phyloP scores from a whole-genome alignment of 805 yeast species.

The Monosporozyma unispora region DNA sequence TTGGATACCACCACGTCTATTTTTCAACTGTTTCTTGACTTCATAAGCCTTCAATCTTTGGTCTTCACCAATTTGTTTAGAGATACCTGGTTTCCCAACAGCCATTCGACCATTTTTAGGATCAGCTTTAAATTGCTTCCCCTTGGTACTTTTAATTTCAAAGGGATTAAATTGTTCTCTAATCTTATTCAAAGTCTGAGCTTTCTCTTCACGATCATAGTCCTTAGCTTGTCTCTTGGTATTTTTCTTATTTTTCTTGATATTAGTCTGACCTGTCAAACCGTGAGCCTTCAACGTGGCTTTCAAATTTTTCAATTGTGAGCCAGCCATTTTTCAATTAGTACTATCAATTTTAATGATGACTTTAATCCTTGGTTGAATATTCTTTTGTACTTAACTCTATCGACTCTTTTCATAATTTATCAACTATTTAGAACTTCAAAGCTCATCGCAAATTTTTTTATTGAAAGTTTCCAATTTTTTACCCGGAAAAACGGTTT shows the following conservation, averaged over 20 bases:
- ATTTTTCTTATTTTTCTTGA: constrained; percentile 41
- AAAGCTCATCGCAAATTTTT: constrained; percentile 1
- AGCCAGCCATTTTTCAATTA: constrained; percentile 86
- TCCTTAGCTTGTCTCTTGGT: constrained; percentile 49
- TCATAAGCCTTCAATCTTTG: constrained; percentile 55
- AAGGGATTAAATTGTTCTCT: constrained; percentile 86
- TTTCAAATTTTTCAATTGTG: constrained; percentile 77
- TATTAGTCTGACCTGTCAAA: constrained; percentile 75
- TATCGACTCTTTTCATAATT: neutral
- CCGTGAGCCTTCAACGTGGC: constrained; percentile 71
- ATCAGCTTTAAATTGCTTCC: constrained; percentile 21
- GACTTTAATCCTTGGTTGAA: too few species aligned
- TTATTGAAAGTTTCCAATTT: neutral
- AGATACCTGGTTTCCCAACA: constrained; percentile 59
- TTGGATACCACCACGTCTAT: constrained; percentile 66
- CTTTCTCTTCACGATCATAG: constrained; percentile 61
- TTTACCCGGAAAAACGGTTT: neutral
- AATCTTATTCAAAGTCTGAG: constrained; percentile 46
- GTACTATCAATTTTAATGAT: too few species aligned
- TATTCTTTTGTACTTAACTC: neutral
- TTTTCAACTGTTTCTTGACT: constrained; percentile 49
- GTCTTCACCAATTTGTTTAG: constrained; percentile 62
- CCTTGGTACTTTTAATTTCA: constrained; percentile 63
- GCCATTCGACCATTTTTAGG: constrained; percentile 37
- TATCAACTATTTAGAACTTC: neutral